A percentile compares a stretch with the other conserved stretches of the same genome.
Conservation (phyloP, 1,139 yeast species). For the Eremothecium coryli region DNA sequence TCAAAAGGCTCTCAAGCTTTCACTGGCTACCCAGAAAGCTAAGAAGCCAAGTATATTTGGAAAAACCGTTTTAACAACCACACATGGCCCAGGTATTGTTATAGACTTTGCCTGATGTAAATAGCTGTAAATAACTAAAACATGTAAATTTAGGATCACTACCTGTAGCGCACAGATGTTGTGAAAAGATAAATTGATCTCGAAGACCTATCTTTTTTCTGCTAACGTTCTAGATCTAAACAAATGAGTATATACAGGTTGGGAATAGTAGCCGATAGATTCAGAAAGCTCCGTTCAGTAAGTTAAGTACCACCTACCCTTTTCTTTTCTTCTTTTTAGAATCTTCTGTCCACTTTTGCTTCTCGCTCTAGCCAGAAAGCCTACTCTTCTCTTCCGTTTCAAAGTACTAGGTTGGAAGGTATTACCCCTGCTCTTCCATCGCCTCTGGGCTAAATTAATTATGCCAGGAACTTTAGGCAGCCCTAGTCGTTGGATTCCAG, state of each 20-base stretch:
- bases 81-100: conserved; percentile 75
- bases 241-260: not conserved
- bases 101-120: conserved; percentile 44
- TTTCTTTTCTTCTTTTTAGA: conserved; percentile 66
- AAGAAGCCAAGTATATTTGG: conserved; percentile 68
- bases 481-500: conserved; percentile 11
- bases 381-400: conserved; percentile 82
- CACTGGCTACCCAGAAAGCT: conserved; percentile 46
- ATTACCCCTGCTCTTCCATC: conserved; percentile 88
- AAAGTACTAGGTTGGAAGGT: conserved; percentile 90
- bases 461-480: conserved; percentile 10
- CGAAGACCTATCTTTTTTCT: too few relatives aligned
- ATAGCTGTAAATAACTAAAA: not conserved
- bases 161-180: too few relatives aligned
- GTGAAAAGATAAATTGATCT: too few relatives aligned
- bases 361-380: conserved; percentile 82
- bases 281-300: conserved; percentile 39
- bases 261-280: not conserved
- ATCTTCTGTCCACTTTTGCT: conserved; percentile 73
- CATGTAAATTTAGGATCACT: not conserved
- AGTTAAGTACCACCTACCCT: conserved; percentile 90
- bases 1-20: conserved; percentile 52
- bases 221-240: too few relatives aligned
- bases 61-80: conserved; percentile 57
- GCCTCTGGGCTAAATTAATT: conserved; percentile 35